These are phyloP conservation scores for Ustilago trichophora DNA, from an alignment of 1,284 basidiomycete genomes.

Conservation along the genomic window DNA sequence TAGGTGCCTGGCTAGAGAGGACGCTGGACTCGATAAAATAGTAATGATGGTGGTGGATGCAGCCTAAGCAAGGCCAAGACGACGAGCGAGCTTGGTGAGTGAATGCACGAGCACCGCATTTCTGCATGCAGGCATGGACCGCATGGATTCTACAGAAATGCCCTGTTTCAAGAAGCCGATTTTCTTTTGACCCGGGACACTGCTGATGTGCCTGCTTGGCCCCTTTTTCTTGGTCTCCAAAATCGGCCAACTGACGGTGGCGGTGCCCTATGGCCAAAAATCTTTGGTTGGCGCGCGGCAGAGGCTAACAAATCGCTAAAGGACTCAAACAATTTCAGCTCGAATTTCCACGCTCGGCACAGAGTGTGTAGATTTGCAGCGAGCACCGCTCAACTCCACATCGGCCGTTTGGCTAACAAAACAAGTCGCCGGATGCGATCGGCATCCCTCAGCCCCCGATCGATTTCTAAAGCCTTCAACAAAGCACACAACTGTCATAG, in stretches of 20 bases:
- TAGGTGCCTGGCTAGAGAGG: background rate
- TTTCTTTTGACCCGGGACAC: background rate
- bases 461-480: background rate
- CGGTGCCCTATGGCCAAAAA: slow-evolving; percentile 1
- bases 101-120: slow-evolving; percentile 23
- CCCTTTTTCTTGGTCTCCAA: too few relatives aligned
- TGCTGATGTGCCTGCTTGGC: background rate
- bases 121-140: slow-evolving; percentile 12
- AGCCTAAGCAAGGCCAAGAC: too few relatives aligned
- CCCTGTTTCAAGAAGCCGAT: background rate
- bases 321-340: background rate
- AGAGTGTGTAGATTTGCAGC: background rate
- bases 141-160: background rate
- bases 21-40: background rate
- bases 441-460: background rate
- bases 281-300: background rate
- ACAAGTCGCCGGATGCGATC: slow-evolving; percentile 7
- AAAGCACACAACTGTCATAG: too few relatives aligned
- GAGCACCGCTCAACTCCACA: background rate
- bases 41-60: background rate
- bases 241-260: slow-evolving; percentile 2
- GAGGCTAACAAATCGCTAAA: too few relatives aligned
- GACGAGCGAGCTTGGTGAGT: too few relatives aligned
- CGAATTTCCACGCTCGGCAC: background rate
- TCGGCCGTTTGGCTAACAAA: too few relatives aligned